A percentile compares a stretch with the other conserved stretches of the same genome.
Evolutionary conservation across 75 land plant species (phyloP).

Genomic region (Pinus taeda): DNA sequence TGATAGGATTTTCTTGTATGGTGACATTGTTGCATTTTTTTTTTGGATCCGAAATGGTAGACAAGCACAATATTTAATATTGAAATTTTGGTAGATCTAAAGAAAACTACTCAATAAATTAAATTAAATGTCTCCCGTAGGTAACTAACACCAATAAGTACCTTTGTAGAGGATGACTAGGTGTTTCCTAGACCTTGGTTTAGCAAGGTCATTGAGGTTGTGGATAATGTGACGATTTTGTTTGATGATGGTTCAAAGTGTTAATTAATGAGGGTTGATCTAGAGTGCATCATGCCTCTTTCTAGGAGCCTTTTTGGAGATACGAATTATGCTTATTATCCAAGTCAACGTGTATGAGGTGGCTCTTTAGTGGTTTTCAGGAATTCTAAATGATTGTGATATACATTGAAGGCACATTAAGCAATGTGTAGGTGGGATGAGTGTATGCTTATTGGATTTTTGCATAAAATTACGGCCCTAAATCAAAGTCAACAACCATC

Average conservation of each 20-base stretch:
- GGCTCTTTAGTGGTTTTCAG: conserved; percentile 69
- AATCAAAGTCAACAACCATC: too few relatives aligned
- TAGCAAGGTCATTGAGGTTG: conserved; percentile 85
- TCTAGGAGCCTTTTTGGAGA: conserved; percentile 49
- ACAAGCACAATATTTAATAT: conserved; percentile 64
- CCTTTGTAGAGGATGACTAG: conserved; percentile 73
- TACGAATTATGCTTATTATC: conserved; percentile 69
- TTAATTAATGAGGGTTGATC: conserved; percentile 71
- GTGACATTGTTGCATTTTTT: conserved; percentile 73
- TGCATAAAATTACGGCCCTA: too few relatives aligned
- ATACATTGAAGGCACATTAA: conserved; percentile 62
- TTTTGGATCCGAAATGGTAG: conserved; percentile 66
- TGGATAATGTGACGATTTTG: conserved; percentile 79
- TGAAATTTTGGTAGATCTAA: conserved; percentile 64
- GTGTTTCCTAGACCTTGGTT: conserved; percentile 81
- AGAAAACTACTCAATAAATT: conserved; percentile 34
- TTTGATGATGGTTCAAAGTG: conserved; percentile 91
- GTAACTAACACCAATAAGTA: conserved; percentile 50
- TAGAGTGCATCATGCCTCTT: conserved; percentile 54
- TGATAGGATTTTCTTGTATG: conserved; percentile 75
- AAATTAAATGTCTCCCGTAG: conserved; percentile 51
- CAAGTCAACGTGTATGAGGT: conserved; percentile 80
- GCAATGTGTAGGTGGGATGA: too few relatives aligned
- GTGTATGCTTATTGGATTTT: too few relatives aligned
- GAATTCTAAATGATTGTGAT: conserved; percentile 68